phyloP scores from a whole-genome alignment of 805 yeast genomes.

The Candida tammaniensis region DNA sequence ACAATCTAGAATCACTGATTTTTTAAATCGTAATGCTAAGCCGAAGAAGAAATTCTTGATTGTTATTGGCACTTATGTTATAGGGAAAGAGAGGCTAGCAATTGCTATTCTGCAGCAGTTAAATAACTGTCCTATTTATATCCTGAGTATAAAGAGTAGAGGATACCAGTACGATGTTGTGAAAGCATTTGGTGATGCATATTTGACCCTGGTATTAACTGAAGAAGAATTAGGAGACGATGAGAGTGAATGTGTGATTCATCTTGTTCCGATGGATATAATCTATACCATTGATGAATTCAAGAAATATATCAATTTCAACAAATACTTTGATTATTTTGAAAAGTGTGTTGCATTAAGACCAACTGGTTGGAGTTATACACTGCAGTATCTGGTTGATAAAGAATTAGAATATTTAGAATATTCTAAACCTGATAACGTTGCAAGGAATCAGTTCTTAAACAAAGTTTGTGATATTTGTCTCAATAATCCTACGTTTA shows the following conservation, averaged over 20 bases:
- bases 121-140: slow-evolving; percentile 49
- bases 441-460: slow-evolving; percentile 8
- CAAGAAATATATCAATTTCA: slow-evolving; percentile 47
- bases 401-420: slow-evolving; percentile 9
- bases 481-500: slow-evolving; percentile 8
- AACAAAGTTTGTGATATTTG: slow-evolving; percentile 12
- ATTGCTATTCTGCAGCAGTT: slow-evolving; percentile 54
- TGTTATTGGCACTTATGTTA: slow-evolving; percentile 83
- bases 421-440: slow-evolving; percentile 3
- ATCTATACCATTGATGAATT: slow-evolving; percentile 45
- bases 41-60: slow-evolving; percentile 45
- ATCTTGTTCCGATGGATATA: slow-evolving; percentile 68
- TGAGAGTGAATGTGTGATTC: slow-evolving; percentile 51
- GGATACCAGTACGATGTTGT: slow-evolving; percentile 41
- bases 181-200: slow-evolving; percentile 44
- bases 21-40: slow-evolving; percentile 14
- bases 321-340: slow-evolving; percentile 43
- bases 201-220: slow-evolving; percentile 27
- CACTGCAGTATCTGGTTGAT: slow-evolving; percentile 7
- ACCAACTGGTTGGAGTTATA: slow-evolving; percentile 91
- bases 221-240: slow-evolving; percentile 38
- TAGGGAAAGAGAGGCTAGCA: slow-evolving; percentile 90
- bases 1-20: slow-evolving; percentile 42
- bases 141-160: slow-evolving; percentile 46
- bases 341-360: slow-evolving; percentile 66